These are phyloP conservation scores for Colletotrichum destructivum DNA, from an alignment of 2,329 filamentous ascomycete species.

Conservation along the genomic window DNA sequence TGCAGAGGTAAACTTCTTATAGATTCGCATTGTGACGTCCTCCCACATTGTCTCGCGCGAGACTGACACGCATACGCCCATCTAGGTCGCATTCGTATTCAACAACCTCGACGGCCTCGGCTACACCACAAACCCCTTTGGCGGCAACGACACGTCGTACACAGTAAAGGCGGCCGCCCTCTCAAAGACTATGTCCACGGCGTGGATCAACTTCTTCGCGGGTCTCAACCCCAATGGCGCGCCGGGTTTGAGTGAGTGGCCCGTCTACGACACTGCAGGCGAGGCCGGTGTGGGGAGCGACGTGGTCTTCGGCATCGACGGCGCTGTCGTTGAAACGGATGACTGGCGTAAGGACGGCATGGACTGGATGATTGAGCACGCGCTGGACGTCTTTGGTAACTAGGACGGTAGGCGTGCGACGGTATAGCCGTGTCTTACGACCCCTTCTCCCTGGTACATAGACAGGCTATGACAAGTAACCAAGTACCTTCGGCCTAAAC, in stretches of 20 bases:
- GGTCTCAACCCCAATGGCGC: constrained; percentile 48
- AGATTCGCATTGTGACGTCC: background rate
- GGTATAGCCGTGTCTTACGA: background rate
- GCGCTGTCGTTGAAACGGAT: constrained; percentile 48
- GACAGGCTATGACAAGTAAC: background rate
- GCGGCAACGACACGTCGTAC: constrained; percentile 46
- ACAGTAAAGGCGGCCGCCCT: constrained; percentile 46
- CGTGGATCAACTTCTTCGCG: constrained; percentile 52
- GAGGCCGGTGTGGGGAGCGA: constrained; percentile 45
- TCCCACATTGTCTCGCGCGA: background rate
- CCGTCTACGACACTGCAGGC: constrained; percentile 44
- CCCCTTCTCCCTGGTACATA: background rate
- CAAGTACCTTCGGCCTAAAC: no score
- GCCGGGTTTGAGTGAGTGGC: constrained; percentile 45
- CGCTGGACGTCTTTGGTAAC: constrained; percentile 48
- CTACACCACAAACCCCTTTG: constrained; percentile 51
- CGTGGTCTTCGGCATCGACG: constrained; percentile 49
- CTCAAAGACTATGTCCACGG: constrained; percentile 48
- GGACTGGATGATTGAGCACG: constrained; percentile 49
- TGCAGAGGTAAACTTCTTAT: constrained; percentile 46
- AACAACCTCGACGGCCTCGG: constrained; percentile 51
- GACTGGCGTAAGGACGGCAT: constrained; percentile 50
- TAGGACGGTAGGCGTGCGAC: constrained; percentile 37
- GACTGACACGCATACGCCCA: background rate
- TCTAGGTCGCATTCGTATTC: constrained; percentile 59